Evolutionary conservation across 2,329 filamentous ascomycete genomes (phyloP), one percentile per base, ranked within the genome.

Genomic region (Verticillium nubilum): DNA sequence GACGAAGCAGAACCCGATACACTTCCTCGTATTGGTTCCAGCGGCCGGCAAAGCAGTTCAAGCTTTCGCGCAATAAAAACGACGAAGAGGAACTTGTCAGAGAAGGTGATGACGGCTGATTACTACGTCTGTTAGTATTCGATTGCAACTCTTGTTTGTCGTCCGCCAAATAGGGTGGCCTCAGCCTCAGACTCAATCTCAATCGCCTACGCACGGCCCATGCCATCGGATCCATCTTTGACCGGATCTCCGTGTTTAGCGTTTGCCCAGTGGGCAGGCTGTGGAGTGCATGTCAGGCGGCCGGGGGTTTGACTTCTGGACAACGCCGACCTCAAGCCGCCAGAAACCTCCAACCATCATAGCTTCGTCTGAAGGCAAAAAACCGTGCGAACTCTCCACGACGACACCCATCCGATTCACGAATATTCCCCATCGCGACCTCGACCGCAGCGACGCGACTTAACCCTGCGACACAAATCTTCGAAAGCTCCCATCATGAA

Each of bases 401-500:
- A 63, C 63, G 60, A 63, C 56, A 56, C 42, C n/a, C 42, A 58
- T 23, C 31, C 19, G 52, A 54, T 47, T 64, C 63, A 67, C 58
- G 58, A 56, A 47, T 52, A 61, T 52, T 37, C 55, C 50, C 54
- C 35, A 52, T 59, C 54, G 54, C 59, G 27, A 62, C 54, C 52
- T 35, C 47, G 53, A 56, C 54, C 33, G n/a, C 35, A 35, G 9
- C 42, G 19, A 47, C 42, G 42, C 42, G 42, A 47, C 42, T 23
- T 19, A 47, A 5, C 42, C 42, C 19, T n/a, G 42, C 42, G 42
- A 47, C 42, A 47, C 17, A n/a, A 47, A 23, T n/a, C 42, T 23
- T 47, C 42, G 59, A 54, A 19, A 63, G 29, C 42, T 65, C 63
- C 69, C 73, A 78, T 72, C 70, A 85, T 85, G 82, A 85, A 85